Conservation (phyloP, 495 filamentous ascomycete species). For the Halenospora varia region DNA sequence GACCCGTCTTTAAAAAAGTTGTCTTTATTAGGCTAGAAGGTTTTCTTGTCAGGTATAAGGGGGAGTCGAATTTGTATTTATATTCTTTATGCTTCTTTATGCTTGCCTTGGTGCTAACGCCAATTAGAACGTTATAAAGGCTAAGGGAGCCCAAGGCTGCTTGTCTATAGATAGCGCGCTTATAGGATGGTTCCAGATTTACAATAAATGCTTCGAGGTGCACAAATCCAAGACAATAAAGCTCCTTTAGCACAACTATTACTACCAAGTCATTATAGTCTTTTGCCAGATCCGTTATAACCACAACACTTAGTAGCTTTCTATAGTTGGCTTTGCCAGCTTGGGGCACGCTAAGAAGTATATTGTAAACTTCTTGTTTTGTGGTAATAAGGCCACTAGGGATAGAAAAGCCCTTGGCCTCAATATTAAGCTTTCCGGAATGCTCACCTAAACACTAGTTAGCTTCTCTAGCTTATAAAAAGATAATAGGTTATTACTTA, state of each 20-base stretch:
- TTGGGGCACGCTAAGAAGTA: no score
- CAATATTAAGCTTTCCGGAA: constrained; percentile 1
- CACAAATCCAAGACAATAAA: background rate
- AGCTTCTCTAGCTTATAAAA: background rate
- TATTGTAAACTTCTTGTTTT: background rate
- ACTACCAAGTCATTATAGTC: constrained; percentile 4
- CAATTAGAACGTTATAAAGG: constrained; percentile 6
- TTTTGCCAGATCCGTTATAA: constrained; percentile 3
- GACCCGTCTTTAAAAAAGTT: constrained; percentile 5
- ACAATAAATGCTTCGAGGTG: background rate
- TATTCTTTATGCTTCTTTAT: constrained; percentile 4
- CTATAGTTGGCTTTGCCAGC: background rate
- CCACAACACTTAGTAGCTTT: background rate
- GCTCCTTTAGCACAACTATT: background rate
- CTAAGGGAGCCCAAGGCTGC: constrained; percentile 4
- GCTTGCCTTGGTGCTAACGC: constrained; percentile 1
- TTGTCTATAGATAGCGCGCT: background rate
- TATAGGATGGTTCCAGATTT: constrained; percentile 2
- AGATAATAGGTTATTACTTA: background rate
- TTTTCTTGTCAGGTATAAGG: constrained; percentile 6
- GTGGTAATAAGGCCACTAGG: background rate
- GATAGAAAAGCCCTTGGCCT: constrained; percentile 1
- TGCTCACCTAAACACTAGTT: background rate
- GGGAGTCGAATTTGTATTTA: constrained; percentile 4
- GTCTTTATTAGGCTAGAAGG: background rate